Conservation (phyloP, 106 monocot species). For the Agapanthus africanus region DNA sequence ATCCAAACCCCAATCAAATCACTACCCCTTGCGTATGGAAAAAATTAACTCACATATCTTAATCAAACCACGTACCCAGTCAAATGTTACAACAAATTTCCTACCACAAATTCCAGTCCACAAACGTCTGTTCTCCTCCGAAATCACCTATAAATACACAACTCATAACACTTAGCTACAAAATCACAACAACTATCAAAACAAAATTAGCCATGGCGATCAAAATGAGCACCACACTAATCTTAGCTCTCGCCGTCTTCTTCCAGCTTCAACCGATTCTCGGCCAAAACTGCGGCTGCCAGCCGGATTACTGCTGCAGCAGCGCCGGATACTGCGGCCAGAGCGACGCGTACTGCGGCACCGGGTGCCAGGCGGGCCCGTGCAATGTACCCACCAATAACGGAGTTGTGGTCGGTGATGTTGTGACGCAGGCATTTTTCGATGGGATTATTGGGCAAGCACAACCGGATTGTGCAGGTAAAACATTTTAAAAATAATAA, state of each 20-base stretch:
- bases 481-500: too few relatives aligned
- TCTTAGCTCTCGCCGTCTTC: not conserved
- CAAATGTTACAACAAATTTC: not conserved
- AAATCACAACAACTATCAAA: conserved; percentile 22
- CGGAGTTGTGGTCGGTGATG: not conserved
- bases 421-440: conserved; percentile 33
- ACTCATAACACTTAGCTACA: not conserved
- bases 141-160: not conserved
- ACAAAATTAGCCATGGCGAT: conserved; percentile 3
- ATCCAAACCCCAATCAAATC: too few relatives aligned
- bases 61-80: not conserved
- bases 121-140: not conserved
- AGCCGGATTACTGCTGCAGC: conserved; percentile 19
- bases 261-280: not conserved
- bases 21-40: too few relatives aligned
- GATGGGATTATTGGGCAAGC: conserved; percentile 29
- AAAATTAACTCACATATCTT: not conserved
- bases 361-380: conserved; percentile 27
- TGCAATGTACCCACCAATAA: not conserved
- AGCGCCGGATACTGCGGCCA: conserved; percentile 30
- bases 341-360: conserved; percentile 18
- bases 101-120: not conserved
- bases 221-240: not conserved
- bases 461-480: conserved; percentile 14
- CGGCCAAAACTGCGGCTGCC: conserved; percentile 33